These are phyloP conservation scores for Penicillium crystallinum DNA, from an alignment of 495 filamentous ascomycete species.

Conservation along the genomic window DNA sequence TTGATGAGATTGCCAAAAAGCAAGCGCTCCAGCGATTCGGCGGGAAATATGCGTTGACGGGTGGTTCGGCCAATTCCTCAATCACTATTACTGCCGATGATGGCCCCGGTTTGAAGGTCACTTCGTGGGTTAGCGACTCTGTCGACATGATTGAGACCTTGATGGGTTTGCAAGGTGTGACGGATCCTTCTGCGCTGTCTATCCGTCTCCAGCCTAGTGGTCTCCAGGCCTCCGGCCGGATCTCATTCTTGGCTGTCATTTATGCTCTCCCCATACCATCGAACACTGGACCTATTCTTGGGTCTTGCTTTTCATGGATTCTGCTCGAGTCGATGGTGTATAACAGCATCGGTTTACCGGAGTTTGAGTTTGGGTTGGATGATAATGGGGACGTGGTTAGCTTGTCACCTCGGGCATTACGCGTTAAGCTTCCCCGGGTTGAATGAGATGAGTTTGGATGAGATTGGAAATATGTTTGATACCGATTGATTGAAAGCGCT, in stretches of 20 bases:
- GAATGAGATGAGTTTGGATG: background rate
- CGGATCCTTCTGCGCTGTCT: conserved; percentile 4
- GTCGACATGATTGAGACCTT: conserved; percentile 35
- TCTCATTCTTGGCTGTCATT: conserved; percentile 44
- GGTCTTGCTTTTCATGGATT: conserved; percentile 23
- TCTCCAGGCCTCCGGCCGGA: conserved; percentile 14
- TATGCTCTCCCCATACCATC: conserved; percentile 20
- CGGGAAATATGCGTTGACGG: conserved; percentile 32
- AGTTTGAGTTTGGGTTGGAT: conserved; percentile 37
- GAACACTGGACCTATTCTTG: conserved; percentile 16
- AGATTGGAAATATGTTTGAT: too few relatives aligned
- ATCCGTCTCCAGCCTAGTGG: conserved; percentile 49
- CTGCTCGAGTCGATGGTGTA: conserved; percentile 26
- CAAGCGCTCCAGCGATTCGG: conserved; percentile 32
- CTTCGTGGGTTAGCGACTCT: conserved; percentile 35
- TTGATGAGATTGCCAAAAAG: conserved; percentile 41
- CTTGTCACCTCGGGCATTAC: conserved; percentile 24
- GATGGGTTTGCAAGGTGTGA: background rate
- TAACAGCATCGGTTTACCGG: conserved; percentile 33
- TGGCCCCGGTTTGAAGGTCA: conserved; percentile 36
- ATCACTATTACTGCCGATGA: conserved; percentile 40
- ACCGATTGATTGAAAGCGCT: too few relatives aligned
- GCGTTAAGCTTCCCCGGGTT: conserved; percentile 10
- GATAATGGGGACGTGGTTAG: conserved; percentile 20
- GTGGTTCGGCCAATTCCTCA: conserved; percentile 30